These are phyloP conservation scores for Vaccinium vitisidaea DNA, from an alignment of 148 eudicot species.

Conservation along the genomic window DNA sequence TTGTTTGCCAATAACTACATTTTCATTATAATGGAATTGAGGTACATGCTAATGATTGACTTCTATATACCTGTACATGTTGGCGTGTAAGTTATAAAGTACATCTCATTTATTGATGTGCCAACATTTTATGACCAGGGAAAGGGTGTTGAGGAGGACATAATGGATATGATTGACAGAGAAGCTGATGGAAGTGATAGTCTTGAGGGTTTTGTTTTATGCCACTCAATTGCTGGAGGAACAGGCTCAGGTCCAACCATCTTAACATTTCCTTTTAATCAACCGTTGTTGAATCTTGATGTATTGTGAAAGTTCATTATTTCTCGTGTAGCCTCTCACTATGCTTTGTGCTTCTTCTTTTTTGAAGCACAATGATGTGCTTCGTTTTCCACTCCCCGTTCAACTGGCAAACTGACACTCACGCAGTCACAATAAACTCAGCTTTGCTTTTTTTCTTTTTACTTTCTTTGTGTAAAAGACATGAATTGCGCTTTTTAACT, in stretches of 20 bases:
- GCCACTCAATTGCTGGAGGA: constrained; percentile 99
- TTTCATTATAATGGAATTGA: background rate
- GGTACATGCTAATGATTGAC: background rate
- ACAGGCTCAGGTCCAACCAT: constrained; percentile 81
- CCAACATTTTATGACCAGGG: constrained; percentile 48
- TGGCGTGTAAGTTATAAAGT: background rate
- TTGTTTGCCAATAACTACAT: background rate
- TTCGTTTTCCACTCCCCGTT: background rate
- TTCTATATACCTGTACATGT: background rate
- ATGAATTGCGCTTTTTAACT: background rate
- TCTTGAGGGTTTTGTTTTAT: constrained; percentile 97
- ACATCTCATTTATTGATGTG: background rate
- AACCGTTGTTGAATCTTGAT: background rate
- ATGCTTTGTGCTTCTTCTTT: background rate
- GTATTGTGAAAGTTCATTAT: background rate
- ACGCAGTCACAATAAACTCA: background rate
- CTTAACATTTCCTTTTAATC: background rate
- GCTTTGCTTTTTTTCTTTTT: background rate
- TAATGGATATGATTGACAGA: constrained; percentile 99
- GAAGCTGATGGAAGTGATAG: constrained; percentile 99
- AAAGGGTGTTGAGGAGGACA: constrained; percentile 86
- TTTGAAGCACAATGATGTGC: constrained; percentile 6
- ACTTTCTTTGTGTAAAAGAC: background rate
- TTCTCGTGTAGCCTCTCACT: background rate
- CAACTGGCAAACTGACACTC: background rate